Base-by-base conservation (phyloP, 1,284 basidiomycete genomes). In the Cronartium ribicola region DNA sequence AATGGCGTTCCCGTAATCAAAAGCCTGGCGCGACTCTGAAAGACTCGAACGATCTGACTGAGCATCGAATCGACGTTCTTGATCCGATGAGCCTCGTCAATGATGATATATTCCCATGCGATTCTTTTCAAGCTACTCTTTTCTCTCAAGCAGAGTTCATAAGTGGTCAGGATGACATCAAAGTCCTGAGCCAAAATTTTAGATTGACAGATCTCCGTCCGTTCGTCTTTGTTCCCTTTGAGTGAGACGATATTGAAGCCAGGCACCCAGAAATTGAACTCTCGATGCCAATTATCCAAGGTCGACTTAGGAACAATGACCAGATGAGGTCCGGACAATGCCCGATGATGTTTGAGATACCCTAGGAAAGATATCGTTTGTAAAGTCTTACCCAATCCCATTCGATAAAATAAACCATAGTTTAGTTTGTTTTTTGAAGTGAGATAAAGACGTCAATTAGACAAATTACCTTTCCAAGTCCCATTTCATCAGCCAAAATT, bases 31-130 rank as follows among this genome's bases (percentile, higher is more conserved):
- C 95, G 88, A 61, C 90, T 91, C 78, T 88, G 88, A 83, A 98
- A 98, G 3, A 90, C 85, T 76, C 95, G 88, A 68, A 98, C 94
- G 79, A 98, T 97, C 83, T 98, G 93, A 17, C 90, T 90, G 11
- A 99, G 87, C 79, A 98, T 90, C 40, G 93, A 97, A 81, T 98
- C 93, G 79, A 95, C 94, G 79, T 98, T 98, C 85, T 98, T 98
- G 87, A 99, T 98, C 48, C 95, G 90, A 80, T 98, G 96, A 0
- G 95, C 96, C 83, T 99, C 96, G 83, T 99, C 95, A 80, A 99
- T 98, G 78, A 93, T 87, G 82, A 98, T 98, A 83, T 98, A 98
- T 62, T 96, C 92, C 85, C 97, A 98, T 0, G 90, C 90, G 80
- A 98, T 92, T 82, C 95, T 96, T 83, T 92, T 94, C 78, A 98